Evolutionary conservation across 129 eudicot species (phyloP).

Genomic region (Flaveria sonorensis): DNA sequence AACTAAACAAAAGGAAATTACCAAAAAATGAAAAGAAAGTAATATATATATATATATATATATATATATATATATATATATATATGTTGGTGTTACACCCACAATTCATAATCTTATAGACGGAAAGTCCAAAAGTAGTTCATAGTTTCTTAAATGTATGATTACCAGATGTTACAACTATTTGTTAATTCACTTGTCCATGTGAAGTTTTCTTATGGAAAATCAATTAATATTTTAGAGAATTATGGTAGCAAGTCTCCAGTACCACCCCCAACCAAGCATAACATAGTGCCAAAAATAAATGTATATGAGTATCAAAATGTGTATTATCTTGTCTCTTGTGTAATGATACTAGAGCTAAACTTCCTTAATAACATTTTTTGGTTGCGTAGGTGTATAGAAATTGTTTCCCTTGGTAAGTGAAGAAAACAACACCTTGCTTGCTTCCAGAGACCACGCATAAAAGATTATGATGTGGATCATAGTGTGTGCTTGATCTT

Average conservation of each 20-base stretch:
- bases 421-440: slow-evolving; percentile 50
- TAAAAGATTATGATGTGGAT: slow-evolving; percentile 94
- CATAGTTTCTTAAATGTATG: background rate
- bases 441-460: slow-evolving; percentile 82
- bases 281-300: background rate
- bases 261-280: background rate
- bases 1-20: slow-evolving; percentile 46
- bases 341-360: background rate
- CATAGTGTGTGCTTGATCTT: slow-evolving; percentile 95
- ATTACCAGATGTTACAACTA: background rate
- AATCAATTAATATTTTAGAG: background rate
- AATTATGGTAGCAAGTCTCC: background rate
- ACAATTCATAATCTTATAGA: slow-evolving; percentile 17
- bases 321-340: slow-evolving; percentile 1
- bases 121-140: background rate
- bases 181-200: background rate
- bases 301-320: slow-evolving; percentile 1
- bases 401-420: background rate
- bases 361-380: background rate
- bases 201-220: background rate
- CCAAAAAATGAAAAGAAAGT: slow-evolving; percentile 14
- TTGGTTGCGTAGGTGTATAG: background rate
- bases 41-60: background rate
- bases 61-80: background rate
- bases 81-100: slow-evolving; percentile 12